These are phyloP conservation scores for Thuidium tamariscinum DNA, from an alignment of 225 moss, liverwort and hornwort species.

Conservation along the genomic window DNA sequence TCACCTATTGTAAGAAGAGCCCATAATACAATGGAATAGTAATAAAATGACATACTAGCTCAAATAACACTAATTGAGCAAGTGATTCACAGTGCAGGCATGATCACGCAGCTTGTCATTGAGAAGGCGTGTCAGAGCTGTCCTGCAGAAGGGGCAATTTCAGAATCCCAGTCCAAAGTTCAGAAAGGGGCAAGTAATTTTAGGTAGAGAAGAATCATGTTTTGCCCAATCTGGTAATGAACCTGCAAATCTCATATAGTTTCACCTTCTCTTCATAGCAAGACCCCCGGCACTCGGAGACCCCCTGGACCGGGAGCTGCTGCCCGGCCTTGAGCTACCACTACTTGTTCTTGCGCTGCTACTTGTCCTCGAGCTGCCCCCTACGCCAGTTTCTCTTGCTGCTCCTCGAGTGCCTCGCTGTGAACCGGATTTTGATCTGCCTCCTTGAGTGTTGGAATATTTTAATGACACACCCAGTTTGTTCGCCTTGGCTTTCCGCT, in stretches of 20 bases:
- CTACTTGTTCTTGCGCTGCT: not conserved
- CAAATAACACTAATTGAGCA: not conserved
- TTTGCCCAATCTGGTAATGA: not conserved
- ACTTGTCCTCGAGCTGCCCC: not conserved
- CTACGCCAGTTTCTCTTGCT: not conserved
- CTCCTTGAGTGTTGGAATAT: slow-evolving; percentile 31
- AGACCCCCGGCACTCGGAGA: slow-evolving; percentile 1
- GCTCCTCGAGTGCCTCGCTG: slow-evolving; percentile 40
- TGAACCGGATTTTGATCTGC: slow-evolving; percentile 22
- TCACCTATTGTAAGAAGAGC: not conserved
- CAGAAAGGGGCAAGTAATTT: not conserved
- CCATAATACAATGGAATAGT: not conserved
- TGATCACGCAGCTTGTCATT: not conserved
- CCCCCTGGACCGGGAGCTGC: not conserved
- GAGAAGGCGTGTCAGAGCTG: not conserved
- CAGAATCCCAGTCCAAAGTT: not conserved
- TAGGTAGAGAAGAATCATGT: not conserved
- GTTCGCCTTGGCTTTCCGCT: slow-evolving; percentile 41
- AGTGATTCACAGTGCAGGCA: not conserved
- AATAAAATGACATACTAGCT: not conserved
- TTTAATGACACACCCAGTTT: slow-evolving; percentile 27
- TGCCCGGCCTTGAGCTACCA: not conserved
- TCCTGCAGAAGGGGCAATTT: not conserved
- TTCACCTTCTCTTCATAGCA: slow-evolving; percentile 36
- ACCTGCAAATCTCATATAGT: not conserved